Conservation (phyloP, 2,329 filamentous ascomycete genomes). For the Colletotrichum agaves region DNA sequence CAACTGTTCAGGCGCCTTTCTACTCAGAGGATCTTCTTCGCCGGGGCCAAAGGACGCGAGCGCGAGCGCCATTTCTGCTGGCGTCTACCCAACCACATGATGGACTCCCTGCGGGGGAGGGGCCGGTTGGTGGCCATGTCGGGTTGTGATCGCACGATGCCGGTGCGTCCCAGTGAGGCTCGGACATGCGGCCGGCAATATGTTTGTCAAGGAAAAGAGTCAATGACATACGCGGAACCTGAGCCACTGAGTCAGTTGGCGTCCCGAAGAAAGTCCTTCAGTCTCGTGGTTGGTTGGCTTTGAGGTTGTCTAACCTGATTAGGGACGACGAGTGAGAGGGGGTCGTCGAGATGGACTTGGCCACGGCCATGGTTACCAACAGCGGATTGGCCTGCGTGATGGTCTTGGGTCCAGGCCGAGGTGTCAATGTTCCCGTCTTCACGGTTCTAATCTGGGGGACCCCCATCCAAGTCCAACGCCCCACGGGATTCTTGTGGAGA, state of each 20-base stretch:
- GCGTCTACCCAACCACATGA: constrained; percentile 7
- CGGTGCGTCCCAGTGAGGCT: constrained; percentile 16
- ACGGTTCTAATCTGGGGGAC: constrained; percentile 16
- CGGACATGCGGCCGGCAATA: neutral
- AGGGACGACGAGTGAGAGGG: neutral
- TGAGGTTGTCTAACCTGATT: constrained; percentile 4
- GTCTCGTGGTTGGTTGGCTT: constrained; percentile 10
- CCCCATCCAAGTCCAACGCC: neutral
- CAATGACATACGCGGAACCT: neutral
- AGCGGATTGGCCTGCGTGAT: neutral
- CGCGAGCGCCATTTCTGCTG: neutral
- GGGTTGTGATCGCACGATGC: constrained; percentile 12
- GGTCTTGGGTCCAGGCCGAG: neutral
- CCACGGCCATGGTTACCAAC: neutral
- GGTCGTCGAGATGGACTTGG: constrained; percentile 14
- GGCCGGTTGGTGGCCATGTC: neutral
- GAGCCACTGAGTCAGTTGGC: constrained; percentile 14
- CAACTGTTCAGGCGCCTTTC: neutral
- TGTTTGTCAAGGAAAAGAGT: neutral
- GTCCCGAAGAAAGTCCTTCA: constrained; percentile 21
- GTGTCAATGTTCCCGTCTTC: constrained; percentile 11
- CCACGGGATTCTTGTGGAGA: neutral
- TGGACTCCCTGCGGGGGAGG: constrained; percentile 20
- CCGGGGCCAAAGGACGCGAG: neutral
- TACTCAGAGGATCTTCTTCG: neutral